Conservation (phyloP, 805 yeast genomes). For the Kodamaea hsintzibuensis region DNA sequence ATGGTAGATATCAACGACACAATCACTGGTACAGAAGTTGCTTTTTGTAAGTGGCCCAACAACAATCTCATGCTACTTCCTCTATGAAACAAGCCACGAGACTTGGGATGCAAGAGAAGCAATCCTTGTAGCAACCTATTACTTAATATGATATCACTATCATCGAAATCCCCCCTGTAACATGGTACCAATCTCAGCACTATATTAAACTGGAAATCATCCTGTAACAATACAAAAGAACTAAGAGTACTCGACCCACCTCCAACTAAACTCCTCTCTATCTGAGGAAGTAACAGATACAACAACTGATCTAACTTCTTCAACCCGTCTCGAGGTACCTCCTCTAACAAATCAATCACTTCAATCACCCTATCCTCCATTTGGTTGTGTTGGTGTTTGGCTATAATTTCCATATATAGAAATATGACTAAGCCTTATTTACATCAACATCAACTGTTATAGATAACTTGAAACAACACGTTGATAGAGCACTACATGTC, state of each 20-base stretch:
- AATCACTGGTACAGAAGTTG: conserved; percentile 17
- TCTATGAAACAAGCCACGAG: conserved; percentile 50
- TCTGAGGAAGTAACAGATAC: conserved; percentile 19
- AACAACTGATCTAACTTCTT: conserved; percentile 18
- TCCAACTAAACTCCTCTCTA: conserved; percentile 5
- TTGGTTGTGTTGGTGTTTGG: background rate
- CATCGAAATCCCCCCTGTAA: conserved; percentile 8
- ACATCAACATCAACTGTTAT: background rate
- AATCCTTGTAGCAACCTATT: conserved; percentile 57
- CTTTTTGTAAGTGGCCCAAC: conserved; percentile 23
- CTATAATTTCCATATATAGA: background rate
- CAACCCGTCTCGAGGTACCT: conserved; percentile 3
- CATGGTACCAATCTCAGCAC: conserved; percentile 34
- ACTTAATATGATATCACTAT: background rate
- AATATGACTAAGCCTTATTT: background rate
- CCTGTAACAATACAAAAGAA: conserved; percentile 49
- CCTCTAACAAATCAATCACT: conserved; percentile 5
- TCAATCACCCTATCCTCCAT: background rate
- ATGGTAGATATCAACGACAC: conserved; percentile 51
- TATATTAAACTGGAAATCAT: conserved; percentile 53
- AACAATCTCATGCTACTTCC: conserved; percentile 39
- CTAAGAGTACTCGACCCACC: conserved; percentile 3
- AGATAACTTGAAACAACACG: conserved; percentile 1
- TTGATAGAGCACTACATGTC: conserved; percentile 6
- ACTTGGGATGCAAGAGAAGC: conserved; percentile 56